Evolutionary conservation across 805 yeast species (phyloP).

Genomic region (Kodamaea jinghongensis): DNA sequence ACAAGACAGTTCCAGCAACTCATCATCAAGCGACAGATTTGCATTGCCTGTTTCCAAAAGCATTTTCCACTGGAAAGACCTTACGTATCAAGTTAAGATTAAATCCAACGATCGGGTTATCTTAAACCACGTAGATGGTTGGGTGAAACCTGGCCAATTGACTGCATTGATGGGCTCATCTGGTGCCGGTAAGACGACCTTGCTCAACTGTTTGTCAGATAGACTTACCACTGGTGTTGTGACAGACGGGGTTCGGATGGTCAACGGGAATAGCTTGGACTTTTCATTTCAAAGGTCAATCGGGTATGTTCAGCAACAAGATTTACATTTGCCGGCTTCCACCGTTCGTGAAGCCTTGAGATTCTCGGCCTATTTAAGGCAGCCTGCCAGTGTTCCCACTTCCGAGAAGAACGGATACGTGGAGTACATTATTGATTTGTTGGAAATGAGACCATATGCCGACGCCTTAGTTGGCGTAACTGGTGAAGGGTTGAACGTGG

Average conservation of each 20-base stretch:
- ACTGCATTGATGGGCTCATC: slow-evolving; percentile 98
- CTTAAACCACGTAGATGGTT: slow-evolving; percentile 65
- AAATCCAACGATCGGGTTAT: slow-evolving; percentile 45
- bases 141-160: slow-evolving; percentile 83
- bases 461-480: slow-evolving; percentile 24
- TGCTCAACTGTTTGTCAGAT: slow-evolving; percentile 86
- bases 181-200: slow-evolving; percentile 96
- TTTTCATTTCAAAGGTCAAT: slow-evolving; percentile 60
- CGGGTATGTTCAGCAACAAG: slow-evolving; percentile 97
- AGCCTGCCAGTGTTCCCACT: slow-evolving; percentile 83
- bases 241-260: slow-evolving; percentile 60
- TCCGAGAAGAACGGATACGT: slow-evolving; percentile 83
- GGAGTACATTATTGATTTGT: slow-evolving; percentile 80
- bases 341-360: slow-evolving; percentile 55
- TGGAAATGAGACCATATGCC: slow-evolving; percentile 62
- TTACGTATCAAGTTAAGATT: slow-evolving; percentile 36
- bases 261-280: slow-evolving; percentile 63
- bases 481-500: slow-evolving; percentile 67
- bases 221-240: slow-evolving; percentile 76
- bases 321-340: slow-evolving; percentile 81
- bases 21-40: background rate
- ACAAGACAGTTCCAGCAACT: slow-evolving; percentile 16
- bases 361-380: slow-evolving; percentile 64
- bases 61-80: slow-evolving; percentile 39
- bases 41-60: slow-evolving; percentile 1